These are phyloP conservation scores for Leishmania arabica DNA, from an alignment of 208 protist species.

Conservation along the genomic window DNA sequence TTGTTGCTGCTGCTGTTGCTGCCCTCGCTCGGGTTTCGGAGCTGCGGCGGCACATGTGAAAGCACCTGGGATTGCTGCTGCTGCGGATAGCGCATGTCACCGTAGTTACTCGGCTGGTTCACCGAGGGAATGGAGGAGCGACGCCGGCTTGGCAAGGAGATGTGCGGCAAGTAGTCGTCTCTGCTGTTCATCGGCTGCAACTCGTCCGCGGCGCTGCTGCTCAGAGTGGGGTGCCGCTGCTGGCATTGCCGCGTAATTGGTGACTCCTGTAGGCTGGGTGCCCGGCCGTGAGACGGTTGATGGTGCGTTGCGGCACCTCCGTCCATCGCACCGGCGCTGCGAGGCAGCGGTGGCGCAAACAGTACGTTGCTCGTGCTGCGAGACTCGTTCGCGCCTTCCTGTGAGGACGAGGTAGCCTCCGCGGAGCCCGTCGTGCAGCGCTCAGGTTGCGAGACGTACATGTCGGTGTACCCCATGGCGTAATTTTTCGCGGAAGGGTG, in stretches of 20 bases:
- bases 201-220: not conserved
- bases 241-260: not conserved
- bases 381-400: not conserved
- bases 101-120: not conserved
- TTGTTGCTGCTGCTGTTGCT: constrained; percentile 1
- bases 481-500: not conserved
- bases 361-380: not conserved
- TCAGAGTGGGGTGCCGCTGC: not conserved
- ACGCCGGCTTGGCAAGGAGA: not conserved
- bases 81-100: not conserved
- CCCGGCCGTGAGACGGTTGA: not conserved
- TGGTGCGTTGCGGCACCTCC: not conserved
- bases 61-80: not conserved
- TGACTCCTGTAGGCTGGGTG: not conserved
- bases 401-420: not conserved
- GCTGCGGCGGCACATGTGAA: not conserved
- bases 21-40: not conserved
- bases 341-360: constrained; percentile 8
- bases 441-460: not conserved
- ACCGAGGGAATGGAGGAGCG: not conserved
- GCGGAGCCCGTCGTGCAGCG: not conserved
- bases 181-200: not conserved
- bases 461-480: not conserved
- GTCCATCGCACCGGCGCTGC: constrained; percentile 4
- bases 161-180: not conserved